phyloP scores from a whole-genome alignment of 148 eudicot species.

The Rhododendron ferrugineum region DNA sequence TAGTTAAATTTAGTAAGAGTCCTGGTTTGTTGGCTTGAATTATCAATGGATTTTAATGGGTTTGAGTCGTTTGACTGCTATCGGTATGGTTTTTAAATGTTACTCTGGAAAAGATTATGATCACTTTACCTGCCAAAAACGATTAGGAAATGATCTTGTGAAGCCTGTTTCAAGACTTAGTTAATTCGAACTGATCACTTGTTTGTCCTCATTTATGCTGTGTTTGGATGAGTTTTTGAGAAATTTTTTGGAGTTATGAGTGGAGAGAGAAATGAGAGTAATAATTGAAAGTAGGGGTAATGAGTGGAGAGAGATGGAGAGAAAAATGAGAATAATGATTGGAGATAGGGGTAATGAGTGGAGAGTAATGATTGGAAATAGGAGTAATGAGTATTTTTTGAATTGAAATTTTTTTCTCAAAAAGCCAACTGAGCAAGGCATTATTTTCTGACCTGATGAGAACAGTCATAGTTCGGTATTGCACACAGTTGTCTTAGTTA shows the following conservation, averaged over 20 bases:
- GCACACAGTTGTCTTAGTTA: neutral
- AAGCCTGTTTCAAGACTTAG: neutral
- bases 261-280: too few relatives aligned
- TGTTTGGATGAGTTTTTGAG: too few relatives aligned
- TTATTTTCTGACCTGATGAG: neutral
- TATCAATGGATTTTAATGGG: neutral
- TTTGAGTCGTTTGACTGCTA: neutral
- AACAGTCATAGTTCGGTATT: neutral
- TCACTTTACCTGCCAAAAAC: neutral
- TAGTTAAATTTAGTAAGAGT: neutral
- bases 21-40: neutral
- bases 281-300: too few relatives aligned
- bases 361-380: too few relatives aligned
- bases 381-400: too few relatives aligned
- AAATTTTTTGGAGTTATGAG: too few relatives aligned
- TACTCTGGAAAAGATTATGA: neutral
- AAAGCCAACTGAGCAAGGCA: too few relatives aligned
- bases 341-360: too few relatives aligned
- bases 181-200: neutral
- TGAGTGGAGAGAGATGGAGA: too few relatives aligned
- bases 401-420: too few relatives aligned
- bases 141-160: neutral
- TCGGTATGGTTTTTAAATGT: neutral
- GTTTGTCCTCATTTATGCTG: neutral
- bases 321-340: too few relatives aligned